These are phyloP conservation scores for Astragalus glycyphyllos DNA, from an alignment of 306 rosid species.

Conservation along the genomic window DNA sequence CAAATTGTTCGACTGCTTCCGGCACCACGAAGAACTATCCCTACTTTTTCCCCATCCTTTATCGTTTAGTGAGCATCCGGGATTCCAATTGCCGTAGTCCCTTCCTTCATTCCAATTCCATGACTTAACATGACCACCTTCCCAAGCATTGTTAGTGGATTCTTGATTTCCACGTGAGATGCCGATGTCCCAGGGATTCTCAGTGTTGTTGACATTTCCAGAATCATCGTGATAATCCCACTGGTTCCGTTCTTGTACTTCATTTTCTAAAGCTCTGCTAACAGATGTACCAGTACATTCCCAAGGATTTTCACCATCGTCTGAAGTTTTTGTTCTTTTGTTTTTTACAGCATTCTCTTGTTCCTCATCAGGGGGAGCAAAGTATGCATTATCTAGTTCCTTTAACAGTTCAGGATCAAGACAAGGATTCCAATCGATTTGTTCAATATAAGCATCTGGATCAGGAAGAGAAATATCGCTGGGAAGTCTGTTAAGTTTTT, in stretches of 20 bases:
- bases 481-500: conserved; percentile 55
- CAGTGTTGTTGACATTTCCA: conserved; percentile 37
- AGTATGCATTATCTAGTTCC: conserved; percentile 63
- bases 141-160: conserved; percentile 52
- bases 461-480: conserved; percentile 57
- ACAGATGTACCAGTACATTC: conserved; percentile 42
- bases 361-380: conserved; percentile 57
- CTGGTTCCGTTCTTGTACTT: conserved; percentile 44
- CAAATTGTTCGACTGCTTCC: conserved; percentile 41
- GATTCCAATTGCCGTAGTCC: conserved; percentile 42
- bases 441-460: conserved; percentile 63
- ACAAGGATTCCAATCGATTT: conserved; percentile 74
- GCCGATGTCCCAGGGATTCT: conserved; percentile 60
- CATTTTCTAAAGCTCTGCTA: conserved; percentile 31
- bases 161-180: conserved; percentile 43
- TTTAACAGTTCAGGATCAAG: conserved; percentile 67
- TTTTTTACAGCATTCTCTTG: conserved; percentile 46
- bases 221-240: conserved; percentile 39
- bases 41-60: conserved; percentile 51
- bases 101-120: conserved; percentile 51
- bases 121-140: conserved; percentile 41
- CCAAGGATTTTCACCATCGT: conserved; percentile 50
- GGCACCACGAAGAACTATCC: conserved; percentile 52
- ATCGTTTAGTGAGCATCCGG: conserved; percentile 31
- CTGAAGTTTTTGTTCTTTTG: conserved; percentile 57